These are phyloP conservation scores for Noccaea caerulescens DNA, from an alignment of 345 rosid genomes.

Conservation along the genomic window DNA sequence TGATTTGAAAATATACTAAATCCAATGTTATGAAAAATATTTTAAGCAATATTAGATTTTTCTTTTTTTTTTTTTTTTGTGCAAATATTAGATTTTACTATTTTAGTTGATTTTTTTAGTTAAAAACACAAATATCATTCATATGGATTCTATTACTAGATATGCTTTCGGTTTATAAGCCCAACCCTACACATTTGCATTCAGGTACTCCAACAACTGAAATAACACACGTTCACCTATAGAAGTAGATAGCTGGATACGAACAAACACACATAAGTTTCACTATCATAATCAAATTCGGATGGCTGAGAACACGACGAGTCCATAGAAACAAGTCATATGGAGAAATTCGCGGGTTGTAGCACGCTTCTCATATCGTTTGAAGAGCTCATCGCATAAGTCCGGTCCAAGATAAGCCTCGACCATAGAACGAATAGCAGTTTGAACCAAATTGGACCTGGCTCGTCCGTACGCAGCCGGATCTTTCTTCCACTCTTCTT, in stretches of 20 bases:
- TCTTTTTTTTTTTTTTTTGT: neutral
- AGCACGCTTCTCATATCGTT: slow-evolving; percentile 50
- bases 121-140: too few relatives aligned
- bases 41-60: too few relatives aligned
- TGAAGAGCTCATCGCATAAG: slow-evolving; percentile 53
- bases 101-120: too few relatives aligned
- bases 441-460: slow-evolving; percentile 60
- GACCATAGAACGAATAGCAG: slow-evolving; percentile 55
- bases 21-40: too few relatives aligned
- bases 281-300: slow-evolving; percentile 38
- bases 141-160: neutral
- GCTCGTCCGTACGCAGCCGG: slow-evolving; percentile 58
- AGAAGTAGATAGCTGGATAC: neutral
- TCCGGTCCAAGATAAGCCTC: slow-evolving; percentile 57
- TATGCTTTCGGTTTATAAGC: neutral
- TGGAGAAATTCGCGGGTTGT: slow-evolving; percentile 50
- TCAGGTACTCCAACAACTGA: neutral
- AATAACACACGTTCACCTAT: neutral
- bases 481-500: slow-evolving; percentile 57
- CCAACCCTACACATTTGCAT: slow-evolving; percentile 2
- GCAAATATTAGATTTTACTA: too few relatives aligned
- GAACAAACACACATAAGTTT: slow-evolving; percentile 9
- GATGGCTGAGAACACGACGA: slow-evolving; percentile 50
- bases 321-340: slow-evolving; percentile 57
- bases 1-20: too few relatives aligned